Evolutionary conservation across 2,329 filamentous ascomycete species (phyloP), one percentile per base, ranked within the genome.

Genomic region (Cladophialophora psammophila): DNA sequence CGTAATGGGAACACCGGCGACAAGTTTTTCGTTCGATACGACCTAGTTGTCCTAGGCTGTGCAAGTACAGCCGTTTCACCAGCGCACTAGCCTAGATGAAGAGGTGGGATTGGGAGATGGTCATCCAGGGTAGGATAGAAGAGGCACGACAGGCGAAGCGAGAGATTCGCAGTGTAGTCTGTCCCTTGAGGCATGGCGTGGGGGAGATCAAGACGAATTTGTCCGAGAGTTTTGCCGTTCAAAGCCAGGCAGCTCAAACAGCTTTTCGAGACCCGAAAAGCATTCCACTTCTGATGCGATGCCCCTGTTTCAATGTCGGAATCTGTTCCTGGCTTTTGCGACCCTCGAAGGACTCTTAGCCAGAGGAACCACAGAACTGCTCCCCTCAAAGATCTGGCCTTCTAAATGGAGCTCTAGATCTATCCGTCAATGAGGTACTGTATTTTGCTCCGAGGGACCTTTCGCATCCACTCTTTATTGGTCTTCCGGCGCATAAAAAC

Each of bases 401-500:
- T 10, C 53, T 20, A 18, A 8, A 20, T 50, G 12, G 18, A 18
- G 5, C 18, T 34, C 59, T 35, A 18, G n/a, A 26, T 52, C 52
- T 69, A 68, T 10, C 68, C 65, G 55, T 70, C 69, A 31, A 70
- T 48, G n/a, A 70, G 52, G 50, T 67, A 70, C 26, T 64, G 50
- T 48, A 70, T 68, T 26, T 64, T 66, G 42, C 58, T 64, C 40
- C 60, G 42, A 3, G 63, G 69, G n/a, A 66, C 64, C 35, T 60
- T 59, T 38, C 63, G 60, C 48, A 64, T 64, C 60, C 67, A 53
- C 50, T 63, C 66, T 53, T 72, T 71, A 36, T 78, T 76, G 26
- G 65, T 77, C 71, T 79, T 80, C 80, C 80, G 82, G 13, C 78
- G 72, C 79, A 81, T 79, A 50, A 81, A 75, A 54, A 78, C 79